Evolutionary conservation across 2,329 filamentous ascomycete species (phyloP).

Genomic region (Pseudogymnoascus sp.): DNA sequence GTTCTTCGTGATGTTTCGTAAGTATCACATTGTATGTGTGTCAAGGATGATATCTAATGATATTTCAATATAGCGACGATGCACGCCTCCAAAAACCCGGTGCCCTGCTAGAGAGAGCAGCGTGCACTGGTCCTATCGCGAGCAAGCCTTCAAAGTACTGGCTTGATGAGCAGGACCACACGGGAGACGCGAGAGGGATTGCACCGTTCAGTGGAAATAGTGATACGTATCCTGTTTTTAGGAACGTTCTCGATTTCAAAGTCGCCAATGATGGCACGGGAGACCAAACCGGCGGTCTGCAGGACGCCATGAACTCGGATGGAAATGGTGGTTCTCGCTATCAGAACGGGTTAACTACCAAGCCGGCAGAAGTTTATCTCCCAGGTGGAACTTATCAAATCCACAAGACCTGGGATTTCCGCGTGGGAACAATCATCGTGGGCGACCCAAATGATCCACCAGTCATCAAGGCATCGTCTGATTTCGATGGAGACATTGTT

Average conservation of each 20-base stretch:
- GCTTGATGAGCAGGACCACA: slow-evolving; percentile 3
- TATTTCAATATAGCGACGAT: background rate
- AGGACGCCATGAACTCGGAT: background rate
- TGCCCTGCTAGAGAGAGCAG: background rate
- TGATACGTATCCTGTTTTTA: background rate
- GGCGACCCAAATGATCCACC: slow-evolving; percentile 32
- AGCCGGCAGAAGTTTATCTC: slow-evolving; percentile 1
- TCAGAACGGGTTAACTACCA: background rate
- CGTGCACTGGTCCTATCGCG: background rate
- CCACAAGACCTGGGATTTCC: background rate
- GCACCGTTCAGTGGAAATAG: background rate
- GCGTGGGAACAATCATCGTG: slow-evolving; percentile 30
- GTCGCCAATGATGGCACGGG: slow-evolving; percentile 4
- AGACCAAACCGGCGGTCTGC: background rate
- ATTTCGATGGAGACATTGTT: slow-evolving; percentile 19
- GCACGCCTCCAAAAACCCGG: background rate
- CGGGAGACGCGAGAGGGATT: background rate
- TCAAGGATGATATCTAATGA: background rate
- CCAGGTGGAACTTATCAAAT: slow-evolving; percentile 7
- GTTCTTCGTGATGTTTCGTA: background rate
- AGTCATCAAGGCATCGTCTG: slow-evolving; percentile 21
- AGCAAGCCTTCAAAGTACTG: slow-evolving; percentile 8
- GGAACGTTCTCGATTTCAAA: background rate
- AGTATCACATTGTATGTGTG: background rate
- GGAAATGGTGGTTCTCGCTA: background rate